Conservation (phyloP, 345 rosid species). For the Schrenkiella parvula region DNA sequence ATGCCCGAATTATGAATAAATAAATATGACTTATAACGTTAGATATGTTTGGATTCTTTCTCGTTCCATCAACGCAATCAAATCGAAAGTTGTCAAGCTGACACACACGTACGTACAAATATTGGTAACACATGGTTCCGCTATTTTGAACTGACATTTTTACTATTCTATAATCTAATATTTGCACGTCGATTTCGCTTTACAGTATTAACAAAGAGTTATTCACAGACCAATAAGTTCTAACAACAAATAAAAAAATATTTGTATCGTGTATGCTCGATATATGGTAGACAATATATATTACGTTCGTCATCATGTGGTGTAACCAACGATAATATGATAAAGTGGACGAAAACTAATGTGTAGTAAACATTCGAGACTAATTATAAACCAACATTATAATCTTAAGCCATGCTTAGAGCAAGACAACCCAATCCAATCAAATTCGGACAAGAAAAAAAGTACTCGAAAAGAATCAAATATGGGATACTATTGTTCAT, state of each 20-base stretch:
- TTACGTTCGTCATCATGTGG: background rate
- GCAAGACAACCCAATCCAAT: conserved; percentile 38
- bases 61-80: conserved; percentile 13
- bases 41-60: conserved; percentile 16
- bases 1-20: background rate
- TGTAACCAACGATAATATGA: background rate
- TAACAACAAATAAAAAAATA: background rate
- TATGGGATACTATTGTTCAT: conserved; percentile 59
- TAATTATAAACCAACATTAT: conserved; percentile 6
- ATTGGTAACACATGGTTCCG: background rate
- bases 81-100: conserved; percentile 10
- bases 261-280: background rate
- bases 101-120: conserved; percentile 3
- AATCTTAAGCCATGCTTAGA: conserved; percentile 29
- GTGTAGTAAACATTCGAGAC: background rate
- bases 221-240: background rate
- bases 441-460: conserved; percentile 30
- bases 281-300: background rate
- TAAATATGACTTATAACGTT: background rate
- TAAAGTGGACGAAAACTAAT: background rate
- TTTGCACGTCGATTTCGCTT: conserved; percentile 1
- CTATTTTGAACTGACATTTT: background rate
- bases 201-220: background rate
- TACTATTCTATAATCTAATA: background rate
- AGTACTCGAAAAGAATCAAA: conserved; percentile 38